phyloP scores from a whole-genome alignment of 169 alveolate genomes.

The Perkinsus chesapeaki region DNA sequence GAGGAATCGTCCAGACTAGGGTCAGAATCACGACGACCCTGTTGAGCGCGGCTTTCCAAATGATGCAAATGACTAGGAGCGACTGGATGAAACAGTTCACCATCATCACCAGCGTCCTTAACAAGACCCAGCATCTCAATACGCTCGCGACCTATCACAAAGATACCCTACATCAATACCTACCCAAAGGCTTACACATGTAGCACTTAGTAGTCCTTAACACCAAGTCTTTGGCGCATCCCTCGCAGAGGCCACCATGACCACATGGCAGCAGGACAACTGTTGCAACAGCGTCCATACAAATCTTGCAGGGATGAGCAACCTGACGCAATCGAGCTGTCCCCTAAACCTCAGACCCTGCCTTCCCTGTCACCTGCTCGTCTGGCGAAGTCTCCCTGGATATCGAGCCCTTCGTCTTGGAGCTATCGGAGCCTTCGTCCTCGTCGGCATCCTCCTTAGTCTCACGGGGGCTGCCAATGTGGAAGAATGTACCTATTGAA shows the following conservation, averaged over 20 bases:
- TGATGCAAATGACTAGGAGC: not conserved
- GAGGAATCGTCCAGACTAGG: not conserved
- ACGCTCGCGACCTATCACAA: not conserved
- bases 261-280: not conserved
- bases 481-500: not conserved
- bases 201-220: not conserved
- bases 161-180: not conserved
- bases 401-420: not conserved
- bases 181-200: not conserved
- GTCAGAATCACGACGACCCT: not conserved
- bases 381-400: not conserved
- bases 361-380: not conserved
- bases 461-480: not conserved
- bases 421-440: not conserved
- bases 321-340: not conserved
- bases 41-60: not conserved
- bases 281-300: not conserved
- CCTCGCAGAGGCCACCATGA: not conserved
- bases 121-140: not conserved
- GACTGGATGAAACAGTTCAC: not conserved
- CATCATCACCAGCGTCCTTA: not conserved
- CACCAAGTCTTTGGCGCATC: not conserved
- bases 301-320: not conserved
- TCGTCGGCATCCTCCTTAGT: not conserved
- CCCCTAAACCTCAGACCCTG: not conserved